Base-by-base conservation (phyloP, 768 basidiomycete genomes). In the Lactarius hatsudake region DNA sequence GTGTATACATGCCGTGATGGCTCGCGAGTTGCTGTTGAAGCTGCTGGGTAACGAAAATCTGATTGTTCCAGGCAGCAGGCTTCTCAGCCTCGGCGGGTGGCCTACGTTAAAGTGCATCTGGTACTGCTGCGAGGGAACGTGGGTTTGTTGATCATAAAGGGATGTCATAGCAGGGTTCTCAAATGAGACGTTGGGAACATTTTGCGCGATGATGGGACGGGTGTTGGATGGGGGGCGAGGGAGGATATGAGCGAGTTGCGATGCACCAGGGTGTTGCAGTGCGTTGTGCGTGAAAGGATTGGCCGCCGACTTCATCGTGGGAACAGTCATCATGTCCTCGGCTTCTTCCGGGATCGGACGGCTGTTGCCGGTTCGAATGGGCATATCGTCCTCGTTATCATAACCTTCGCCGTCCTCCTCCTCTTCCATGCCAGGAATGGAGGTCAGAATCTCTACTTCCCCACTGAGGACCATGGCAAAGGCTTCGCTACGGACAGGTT, bases 381-480 rank as follows among this genome's bases (percentile, higher is more conserved):
- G 72, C 4, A 67, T 30, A 7, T 67, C 74, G 62, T 78, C 74
- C 12, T 79, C 80, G 57, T 83, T 81, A 43, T 81, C 81, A 10
- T 81, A 79, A 57, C 79, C 81, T 26, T 79, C 80, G 23, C 81
- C 85, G 1, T 82, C 83, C n/a, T 83, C 84, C 4, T 83, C 87
- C 54, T 85, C 86, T 28, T 84, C 86, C 45, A 84, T 79, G 34
- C 79, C 82, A 4, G 80, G 73, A 57, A 84, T 78, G 77, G 70
- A 66, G 53, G 69, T 77, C 61, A 89, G 78, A 59, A 90, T 81
- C 72, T 92, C 90, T 67, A 90, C 79, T 74, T 92, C 90, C 56
- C 87, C 90, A 45, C 78, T 80, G 18, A 91, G 79, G 54, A 91
- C 82, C 83, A 89, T 86, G 43, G 81, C 77, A 76, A 93, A 91